Evolutionary conservation across 208 protist genomes (phyloP).

Genomic region (Acanthamoeba lenticulata): DNA sequence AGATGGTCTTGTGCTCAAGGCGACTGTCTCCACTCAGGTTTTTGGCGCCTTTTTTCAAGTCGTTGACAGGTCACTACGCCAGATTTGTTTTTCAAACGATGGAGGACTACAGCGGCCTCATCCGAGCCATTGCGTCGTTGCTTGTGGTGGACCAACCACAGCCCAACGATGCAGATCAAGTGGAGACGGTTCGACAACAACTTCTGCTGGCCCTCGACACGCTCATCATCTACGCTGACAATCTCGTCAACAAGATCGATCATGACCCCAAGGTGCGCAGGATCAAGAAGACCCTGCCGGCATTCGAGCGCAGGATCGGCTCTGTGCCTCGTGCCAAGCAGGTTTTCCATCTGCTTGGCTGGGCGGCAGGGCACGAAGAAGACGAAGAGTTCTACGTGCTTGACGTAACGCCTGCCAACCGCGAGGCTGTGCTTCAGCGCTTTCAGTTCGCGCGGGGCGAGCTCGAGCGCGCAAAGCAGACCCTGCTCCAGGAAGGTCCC

Average conservation of each 20-base stretch:
- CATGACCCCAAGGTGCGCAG: background rate
- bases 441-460: background rate
- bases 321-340: background rate
- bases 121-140: background rate
- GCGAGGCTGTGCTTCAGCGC: background rate
- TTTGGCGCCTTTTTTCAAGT: too few relatives aligned
- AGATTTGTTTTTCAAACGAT: background rate
- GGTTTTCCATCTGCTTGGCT: background rate
- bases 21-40: too few relatives aligned
- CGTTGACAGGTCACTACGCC: too few relatives aligned
- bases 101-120: conserved; percentile 12
- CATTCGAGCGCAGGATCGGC: background rate
- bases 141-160: background rate
- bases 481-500: background rate
- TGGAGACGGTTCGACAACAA: background rate
- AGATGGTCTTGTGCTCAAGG: too few relatives aligned
- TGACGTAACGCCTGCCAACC: background rate
- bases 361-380: background rate
- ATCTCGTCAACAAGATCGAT: background rate
- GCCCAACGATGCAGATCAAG: background rate
- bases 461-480: background rate
- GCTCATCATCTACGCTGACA: conserved; percentile 5
- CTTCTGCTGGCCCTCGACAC: background rate
- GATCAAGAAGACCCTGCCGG: background rate
- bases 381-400: background rate